Evolutionary conservation across 2,329 filamentous ascomycete species (phyloP).

Genomic region (Drechslera avenae): DNA sequence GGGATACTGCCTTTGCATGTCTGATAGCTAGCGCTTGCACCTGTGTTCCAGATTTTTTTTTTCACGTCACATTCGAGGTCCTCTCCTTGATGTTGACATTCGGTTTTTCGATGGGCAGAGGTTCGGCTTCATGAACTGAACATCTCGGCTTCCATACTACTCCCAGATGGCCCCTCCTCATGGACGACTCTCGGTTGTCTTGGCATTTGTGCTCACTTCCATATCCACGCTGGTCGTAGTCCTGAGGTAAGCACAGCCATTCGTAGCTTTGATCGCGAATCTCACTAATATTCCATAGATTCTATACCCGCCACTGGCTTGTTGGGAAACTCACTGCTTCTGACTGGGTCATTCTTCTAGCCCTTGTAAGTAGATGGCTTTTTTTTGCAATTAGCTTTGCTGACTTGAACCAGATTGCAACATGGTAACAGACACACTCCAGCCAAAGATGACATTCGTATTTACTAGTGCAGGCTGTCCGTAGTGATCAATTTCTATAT

Average conservation of each 20-base stretch:
- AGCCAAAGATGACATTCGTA: background rate
- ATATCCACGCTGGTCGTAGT: conserved; percentile 38
- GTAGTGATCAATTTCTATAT: conserved; percentile 37
- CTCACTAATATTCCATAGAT: conserved; percentile 17
- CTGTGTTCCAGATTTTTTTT: conserved; percentile 2
- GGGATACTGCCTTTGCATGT: conserved; percentile 7
- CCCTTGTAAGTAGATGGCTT: conserved; percentile 25
- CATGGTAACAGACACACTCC: conserved; percentile 20
- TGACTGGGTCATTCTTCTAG: conserved; percentile 39
- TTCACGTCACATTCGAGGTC: background rate
- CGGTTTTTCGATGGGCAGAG: background rate
- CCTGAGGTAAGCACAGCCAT: conserved; percentile 27
- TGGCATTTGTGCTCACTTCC: conserved; percentile 35
- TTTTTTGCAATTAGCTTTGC: background rate
- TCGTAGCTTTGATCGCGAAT: background rate
- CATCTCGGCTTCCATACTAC: background rate
- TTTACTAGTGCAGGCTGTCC: conserved; percentile 18
- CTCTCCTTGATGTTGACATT: conserved; percentile 1
- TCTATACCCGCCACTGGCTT: conserved; percentile 38
- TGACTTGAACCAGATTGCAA: conserved; percentile 30
- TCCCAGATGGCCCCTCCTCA: conserved; percentile 28
- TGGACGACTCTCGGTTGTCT: conserved; percentile 27
- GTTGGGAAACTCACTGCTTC: conserved; percentile 33
- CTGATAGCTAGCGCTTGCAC: conserved; percentile 8
- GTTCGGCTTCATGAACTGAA: background rate